A percentile compares a stretch with the other conserved stretches of the same genome.
phyloP scores from a whole-genome alignment of 306 rosid genomes.

The Castanopsis chinensis region DNA sequence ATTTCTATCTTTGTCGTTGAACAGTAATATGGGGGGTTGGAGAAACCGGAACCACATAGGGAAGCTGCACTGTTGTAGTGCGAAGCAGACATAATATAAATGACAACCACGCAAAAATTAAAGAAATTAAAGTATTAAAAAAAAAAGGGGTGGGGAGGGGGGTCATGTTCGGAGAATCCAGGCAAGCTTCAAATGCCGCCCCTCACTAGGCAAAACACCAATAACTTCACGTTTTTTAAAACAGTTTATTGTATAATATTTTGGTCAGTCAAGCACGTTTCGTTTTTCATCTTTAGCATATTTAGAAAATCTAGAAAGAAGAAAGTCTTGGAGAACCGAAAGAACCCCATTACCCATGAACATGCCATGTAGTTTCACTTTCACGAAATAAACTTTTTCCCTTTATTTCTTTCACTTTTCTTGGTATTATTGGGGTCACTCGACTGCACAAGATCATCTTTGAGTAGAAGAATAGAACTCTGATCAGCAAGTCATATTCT shows the following conservation, averaged over 20 bases:
- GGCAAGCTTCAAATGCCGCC: constrained; percentile 35
- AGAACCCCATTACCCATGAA: neutral
- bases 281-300: constrained; percentile 10
- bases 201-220: constrained; percentile 28
- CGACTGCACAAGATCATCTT: neutral
- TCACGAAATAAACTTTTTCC: constrained; percentile 7
- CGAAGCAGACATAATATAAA: constrained; percentile 14
- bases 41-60: constrained; percentile 26
- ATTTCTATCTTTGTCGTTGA: neutral
- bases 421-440: constrained; percentile 8
- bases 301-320: constrained; percentile 3
- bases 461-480: constrained; percentile 4
- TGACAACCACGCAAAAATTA: neutral
- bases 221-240: constrained; percentile 29
- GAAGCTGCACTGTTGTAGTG: neutral
- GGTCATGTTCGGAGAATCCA: constrained; percentile 21
- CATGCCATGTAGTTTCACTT: neutral
- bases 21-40: constrained; percentile 3
- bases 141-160: neutral
- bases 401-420: neutral
- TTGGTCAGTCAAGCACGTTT: constrained; percentile 59
- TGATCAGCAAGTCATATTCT: neutral
- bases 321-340: neutral
- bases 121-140: neutral
- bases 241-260: neutral